These are phyloP conservation scores for Lactarius quietus DNA, from an alignment of 768 basidiomycete genomes.

Conservation along the genomic window DNA sequence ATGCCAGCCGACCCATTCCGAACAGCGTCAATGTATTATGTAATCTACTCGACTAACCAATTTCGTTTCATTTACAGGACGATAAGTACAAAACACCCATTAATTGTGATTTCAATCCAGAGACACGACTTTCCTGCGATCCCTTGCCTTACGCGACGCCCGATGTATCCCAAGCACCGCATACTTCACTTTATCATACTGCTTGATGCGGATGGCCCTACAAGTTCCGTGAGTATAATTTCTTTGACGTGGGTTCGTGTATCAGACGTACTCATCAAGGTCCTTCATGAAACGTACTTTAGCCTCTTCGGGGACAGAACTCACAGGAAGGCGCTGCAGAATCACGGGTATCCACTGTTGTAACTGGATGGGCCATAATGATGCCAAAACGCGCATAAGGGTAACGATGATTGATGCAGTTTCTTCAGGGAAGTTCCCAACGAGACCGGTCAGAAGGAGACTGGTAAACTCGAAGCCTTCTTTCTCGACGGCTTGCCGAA, in stretches of 20 bases:
- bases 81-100: constrained; percentile 25
- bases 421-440: constrained; percentile 88
- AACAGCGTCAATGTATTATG: constrained; percentile 9
- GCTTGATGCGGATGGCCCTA: constrained; percentile 61
- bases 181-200: constrained; percentile 81
- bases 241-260: constrained; percentile 6
- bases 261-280: constrained; percentile 60
- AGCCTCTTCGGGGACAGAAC: constrained; percentile 56
- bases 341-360: constrained; percentile 69
- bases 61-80: constrained; percentile 1
- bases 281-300: constrained; percentile 73
- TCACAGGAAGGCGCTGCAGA: constrained; percentile 63
- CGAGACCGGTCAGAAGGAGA: constrained; percentile 70
- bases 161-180: constrained; percentile 68
- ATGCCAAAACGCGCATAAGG: constrained; percentile 67
- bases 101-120: constrained; percentile 35
- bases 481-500: constrained; percentile 57
- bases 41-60: constrained; percentile 8
- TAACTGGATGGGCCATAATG: constrained; percentile 65
- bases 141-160: constrained; percentile 68
- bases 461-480: constrained; percentile 71
- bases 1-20: neutral
- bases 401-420: constrained; percentile 66
- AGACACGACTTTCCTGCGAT: constrained; percentile 47
- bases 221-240: constrained; percentile 21